A percentile compares a stretch with the other conserved stretches of the same genome.
These are phyloP conservation scores for Inga laurina DNA, from an alignment of 306 rosid genomes.

Conservation along the genomic window DNA sequence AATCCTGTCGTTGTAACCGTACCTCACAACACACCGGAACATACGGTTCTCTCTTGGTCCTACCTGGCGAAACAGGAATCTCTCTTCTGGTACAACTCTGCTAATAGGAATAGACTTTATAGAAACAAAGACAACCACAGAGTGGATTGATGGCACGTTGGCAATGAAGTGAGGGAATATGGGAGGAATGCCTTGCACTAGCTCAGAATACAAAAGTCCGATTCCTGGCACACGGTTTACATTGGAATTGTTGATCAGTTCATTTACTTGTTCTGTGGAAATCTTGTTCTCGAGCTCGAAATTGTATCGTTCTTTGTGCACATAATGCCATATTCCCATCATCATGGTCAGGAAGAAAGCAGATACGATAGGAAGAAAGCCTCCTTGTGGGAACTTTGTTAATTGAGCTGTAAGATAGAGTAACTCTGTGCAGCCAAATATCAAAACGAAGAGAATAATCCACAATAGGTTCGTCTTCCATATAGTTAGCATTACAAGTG, in stretches of 20 bases:
- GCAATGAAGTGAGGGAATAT: conserved; percentile 68
- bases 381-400: conserved; percentile 71
- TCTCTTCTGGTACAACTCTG: conserved; percentile 55
- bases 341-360: conserved; percentile 46
- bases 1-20: conserved; percentile 63
- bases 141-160: conserved; percentile 69
- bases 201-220: conserved; percentile 70
- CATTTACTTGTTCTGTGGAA: conserved; percentile 52
- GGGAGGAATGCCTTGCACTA: conserved; percentile 87
- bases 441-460: conserved; percentile 47
- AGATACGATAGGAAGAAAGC: conserved; percentile 63
- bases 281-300: conserved; percentile 71
- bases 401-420: conserved; percentile 56
- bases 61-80: conserved; percentile 72
- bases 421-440: conserved; percentile 47
- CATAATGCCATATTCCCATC: conserved; percentile 83
- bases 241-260: conserved; percentile 37
- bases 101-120: conserved; percentile 70
- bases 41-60: conserved; percentile 59
- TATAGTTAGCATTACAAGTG: conserved; percentile 69
- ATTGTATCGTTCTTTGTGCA: conserved; percentile 64
- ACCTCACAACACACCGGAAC: conserved; percentile 80
- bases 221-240: conserved; percentile 69
- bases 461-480: conserved; percentile 76
- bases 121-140: conserved; percentile 68